phyloP scores from a whole-genome alignment of 2,329 filamentous ascomycete genomes.

The Colletotrichum paranaense region DNA sequence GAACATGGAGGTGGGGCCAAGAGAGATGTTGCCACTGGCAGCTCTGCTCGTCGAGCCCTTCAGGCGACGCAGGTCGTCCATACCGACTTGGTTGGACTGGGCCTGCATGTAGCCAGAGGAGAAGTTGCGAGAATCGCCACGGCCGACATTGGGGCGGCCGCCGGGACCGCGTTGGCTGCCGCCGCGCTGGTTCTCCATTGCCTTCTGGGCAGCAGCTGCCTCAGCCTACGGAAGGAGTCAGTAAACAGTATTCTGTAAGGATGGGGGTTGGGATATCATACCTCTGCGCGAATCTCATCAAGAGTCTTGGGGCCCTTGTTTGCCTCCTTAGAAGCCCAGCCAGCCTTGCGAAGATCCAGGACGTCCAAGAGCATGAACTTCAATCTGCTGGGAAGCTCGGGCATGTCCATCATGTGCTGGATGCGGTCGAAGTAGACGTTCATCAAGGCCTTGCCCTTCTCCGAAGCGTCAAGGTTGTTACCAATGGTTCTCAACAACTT shows the following conservation, averaged over 20 bases:
- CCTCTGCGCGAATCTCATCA: conserved; percentile 87
- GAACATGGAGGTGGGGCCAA: conserved; percentile 90
- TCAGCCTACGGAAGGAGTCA: conserved; percentile 62
- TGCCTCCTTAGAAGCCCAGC: conserved; percentile 88
- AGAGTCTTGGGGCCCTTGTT: conserved; percentile 98
- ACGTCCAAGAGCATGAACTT: conserved; percentile 98
- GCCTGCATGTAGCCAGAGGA: conserved; percentile 78
- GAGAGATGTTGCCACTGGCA: conserved; percentile 70
- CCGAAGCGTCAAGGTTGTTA: conserved; percentile 83
- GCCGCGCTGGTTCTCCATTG: conserved; percentile 73
- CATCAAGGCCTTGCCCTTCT: conserved; percentile 89
- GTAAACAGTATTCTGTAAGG: conserved; percentile 27
- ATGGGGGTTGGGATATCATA: conserved; percentile 48
- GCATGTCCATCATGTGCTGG: conserved; percentile 81
- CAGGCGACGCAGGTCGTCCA: conserved; percentile 90
- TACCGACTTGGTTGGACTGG: conserved; percentile 86
- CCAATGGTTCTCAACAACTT: conserved; percentile 95
- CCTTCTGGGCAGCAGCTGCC: conserved; percentile 82
- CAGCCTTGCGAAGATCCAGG: conserved; percentile 80
- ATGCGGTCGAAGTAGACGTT: conserved; percentile 95
- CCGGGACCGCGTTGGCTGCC: conserved; percentile 74
- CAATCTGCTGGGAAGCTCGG: conserved; percentile 86
- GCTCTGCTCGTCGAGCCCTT: conserved; percentile 71
- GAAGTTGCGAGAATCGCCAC: conserved; percentile 89
- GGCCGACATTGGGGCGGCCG: conserved; percentile 78